These are phyloP conservation scores for Setomelanomma holmii DNA, from an alignment of 2,329 filamentous ascomycete genomes.

Conservation along the genomic window DNA sequence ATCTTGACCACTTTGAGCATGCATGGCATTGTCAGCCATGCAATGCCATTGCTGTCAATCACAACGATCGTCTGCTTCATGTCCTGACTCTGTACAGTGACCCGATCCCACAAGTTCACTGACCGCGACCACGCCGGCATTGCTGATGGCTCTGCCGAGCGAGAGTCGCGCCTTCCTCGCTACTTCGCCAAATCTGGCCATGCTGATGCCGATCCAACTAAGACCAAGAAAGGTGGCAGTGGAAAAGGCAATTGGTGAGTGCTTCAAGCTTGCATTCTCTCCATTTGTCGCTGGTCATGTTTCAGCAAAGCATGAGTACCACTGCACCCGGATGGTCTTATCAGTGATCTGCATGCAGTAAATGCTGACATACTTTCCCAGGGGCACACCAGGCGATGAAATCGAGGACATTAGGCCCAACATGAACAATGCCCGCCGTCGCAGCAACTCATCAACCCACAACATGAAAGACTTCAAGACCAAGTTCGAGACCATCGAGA, in stretches of 20 bases:
- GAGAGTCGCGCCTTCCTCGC: slow-evolving; percentile 80
- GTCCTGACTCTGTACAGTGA: slow-evolving; percentile 68
- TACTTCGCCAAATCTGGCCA: slow-evolving; percentile 92
- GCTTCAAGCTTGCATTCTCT: not conserved
- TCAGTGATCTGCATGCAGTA: not conserved
- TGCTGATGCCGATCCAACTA: slow-evolving; percentile 82
- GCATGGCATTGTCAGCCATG: not conserved
- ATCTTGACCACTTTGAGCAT: slow-evolving; percentile 9
- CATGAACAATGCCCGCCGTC: slow-evolving; percentile 84
- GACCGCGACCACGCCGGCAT: slow-evolving; percentile 87
- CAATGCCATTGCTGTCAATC: slow-evolving; percentile 1
- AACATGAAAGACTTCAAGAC: slow-evolving; percentile 84
- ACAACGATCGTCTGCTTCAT: not conserved
- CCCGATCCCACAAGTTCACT: slow-evolving; percentile 94
- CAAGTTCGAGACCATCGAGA: slow-evolving; percentile 92
- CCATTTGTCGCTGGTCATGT: no score
- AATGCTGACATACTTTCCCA: slow-evolving; percentile 51
- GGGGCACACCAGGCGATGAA: slow-evolving; percentile 86
- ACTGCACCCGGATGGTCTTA: not conserved
- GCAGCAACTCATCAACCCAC: slow-evolving; percentile 85
- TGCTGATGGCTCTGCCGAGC: slow-evolving; percentile 73
- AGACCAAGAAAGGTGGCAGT: slow-evolving; percentile 94
- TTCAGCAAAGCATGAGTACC: no score
- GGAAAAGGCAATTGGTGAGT: slow-evolving; percentile 94
- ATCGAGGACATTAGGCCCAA: slow-evolving; percentile 83